Evolutionary conservation across 2,329 filamentous ascomycete species (phyloP).

Genomic region (Cucurbitaria berberidis): DNA sequence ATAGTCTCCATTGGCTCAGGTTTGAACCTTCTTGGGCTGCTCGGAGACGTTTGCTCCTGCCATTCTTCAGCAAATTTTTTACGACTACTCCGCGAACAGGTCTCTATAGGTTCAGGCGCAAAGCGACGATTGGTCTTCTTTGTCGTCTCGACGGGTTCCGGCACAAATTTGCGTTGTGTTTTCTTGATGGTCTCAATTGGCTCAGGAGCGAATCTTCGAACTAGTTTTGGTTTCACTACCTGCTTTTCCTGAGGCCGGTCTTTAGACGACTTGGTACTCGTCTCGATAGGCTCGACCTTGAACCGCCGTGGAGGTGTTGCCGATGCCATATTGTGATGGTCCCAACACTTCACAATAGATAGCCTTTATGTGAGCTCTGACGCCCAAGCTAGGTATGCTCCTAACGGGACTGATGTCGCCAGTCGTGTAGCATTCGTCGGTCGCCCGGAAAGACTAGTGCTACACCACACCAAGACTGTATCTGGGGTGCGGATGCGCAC

Average conservation of each 20-base stretch:
- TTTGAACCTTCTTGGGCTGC: slow-evolving; percentile 30
- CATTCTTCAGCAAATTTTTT: slow-evolving; percentile 37
- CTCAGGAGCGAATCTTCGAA: slow-evolving; percentile 41
- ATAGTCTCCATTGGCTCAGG: slow-evolving; percentile 39
- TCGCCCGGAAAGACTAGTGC: slow-evolving; percentile 29
- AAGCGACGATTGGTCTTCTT: slow-evolving; percentile 58
- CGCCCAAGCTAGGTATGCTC: slow-evolving; percentile 16
- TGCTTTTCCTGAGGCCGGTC: slow-evolving; percentile 68
- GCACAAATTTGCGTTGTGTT: slow-evolving; percentile 62
- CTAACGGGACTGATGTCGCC: slow-evolving; percentile 20
- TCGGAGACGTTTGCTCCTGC: slow-evolving; percentile 28
- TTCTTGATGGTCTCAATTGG: slow-evolving; percentile 38
- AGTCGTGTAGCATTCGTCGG: slow-evolving; percentile 20
- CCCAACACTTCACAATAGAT: slow-evolving; percentile 1
- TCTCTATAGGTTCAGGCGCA: slow-evolving; percentile 48
- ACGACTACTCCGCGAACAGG: slow-evolving; percentile 33
- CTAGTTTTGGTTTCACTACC: slow-evolving; percentile 21
- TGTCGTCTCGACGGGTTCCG: slow-evolving; percentile 75
- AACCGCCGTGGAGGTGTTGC: slow-evolving; percentile 43
- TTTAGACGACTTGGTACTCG: slow-evolving; percentile 56
- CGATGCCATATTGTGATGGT: slow-evolving; percentile 35
- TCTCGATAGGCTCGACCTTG: slow-evolving; percentile 48
- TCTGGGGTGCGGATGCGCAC: slow-evolving; percentile 30
- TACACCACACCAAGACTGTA: slow-evolving; percentile 19
- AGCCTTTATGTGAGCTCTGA: slow-evolving; percentile 10